phyloP scores from a whole-genome alignment of 768 basidiomycete genomes.

The Rhodotorula taiwanensis region DNA sequence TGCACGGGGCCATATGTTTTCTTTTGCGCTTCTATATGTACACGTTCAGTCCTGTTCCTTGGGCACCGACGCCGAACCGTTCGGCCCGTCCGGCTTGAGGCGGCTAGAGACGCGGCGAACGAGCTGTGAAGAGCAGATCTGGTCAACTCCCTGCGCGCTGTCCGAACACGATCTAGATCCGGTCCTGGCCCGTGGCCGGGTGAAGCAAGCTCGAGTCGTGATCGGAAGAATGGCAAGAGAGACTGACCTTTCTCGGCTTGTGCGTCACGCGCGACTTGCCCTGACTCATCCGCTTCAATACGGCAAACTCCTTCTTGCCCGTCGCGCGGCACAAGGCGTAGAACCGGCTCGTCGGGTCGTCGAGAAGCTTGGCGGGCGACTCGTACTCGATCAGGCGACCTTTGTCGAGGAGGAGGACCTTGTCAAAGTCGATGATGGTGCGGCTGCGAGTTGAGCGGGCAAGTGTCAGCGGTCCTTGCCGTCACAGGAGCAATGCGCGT shows the following conservation, averaged over 20 bases:
- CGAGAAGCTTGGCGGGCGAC: slow-evolving; percentile 35
- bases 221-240: background rate
- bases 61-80: too few species aligned
- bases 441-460: slow-evolving; percentile 13
- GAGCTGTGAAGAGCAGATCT: too few species aligned
- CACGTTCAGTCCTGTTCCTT: too few species aligned
- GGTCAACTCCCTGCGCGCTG: too few species aligned
- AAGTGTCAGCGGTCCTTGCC: too few species aligned
- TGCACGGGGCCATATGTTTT: too few species aligned
- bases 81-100: too few species aligned
- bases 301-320: slow-evolving; percentile 27
- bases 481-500: too few species aligned
- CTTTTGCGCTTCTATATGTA: too few species aligned
- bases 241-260: slow-evolving; percentile 26
- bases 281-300: slow-evolving; percentile 25
- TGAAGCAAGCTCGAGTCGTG: background rate
- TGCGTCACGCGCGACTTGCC: slow-evolving; percentile 20
- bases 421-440: slow-evolving; percentile 39
- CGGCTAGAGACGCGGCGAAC: too few species aligned
- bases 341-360: slow-evolving; percentile 37
- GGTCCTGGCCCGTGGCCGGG: too few species aligned
- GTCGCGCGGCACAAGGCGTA: slow-evolving; percentile 36
- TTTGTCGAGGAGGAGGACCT: slow-evolving; percentile 37
- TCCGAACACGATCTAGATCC: too few species aligned
- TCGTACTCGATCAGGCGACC: slow-evolving; percentile 39